phyloP scores from a whole-genome alignment of 495 filamentous ascomycete species.

The Aspergillus carlsbadensis region DNA sequence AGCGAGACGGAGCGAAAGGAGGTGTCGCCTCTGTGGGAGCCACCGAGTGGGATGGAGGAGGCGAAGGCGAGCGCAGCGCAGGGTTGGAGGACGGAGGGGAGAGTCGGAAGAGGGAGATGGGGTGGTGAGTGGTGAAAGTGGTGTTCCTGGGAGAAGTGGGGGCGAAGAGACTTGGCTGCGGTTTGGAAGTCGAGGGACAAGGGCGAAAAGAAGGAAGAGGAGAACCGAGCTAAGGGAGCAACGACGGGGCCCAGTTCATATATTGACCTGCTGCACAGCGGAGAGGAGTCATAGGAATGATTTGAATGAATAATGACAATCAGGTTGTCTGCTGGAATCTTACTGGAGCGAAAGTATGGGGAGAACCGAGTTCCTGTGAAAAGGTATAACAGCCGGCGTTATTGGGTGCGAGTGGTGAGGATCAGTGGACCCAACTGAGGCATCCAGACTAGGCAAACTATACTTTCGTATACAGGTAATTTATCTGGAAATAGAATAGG shows the following conservation, averaged over 20 bases:
- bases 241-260: too few species aligned
- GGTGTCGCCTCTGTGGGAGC: background rate
- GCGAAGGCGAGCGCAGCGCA: background rate
- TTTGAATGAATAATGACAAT: slow-evolving; percentile 16
- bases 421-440: slow-evolving; percentile 19
- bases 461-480: slow-evolving; percentile 3
- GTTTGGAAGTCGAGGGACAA: slow-evolving; percentile 7
- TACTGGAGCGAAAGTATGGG: background rate
- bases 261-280: background rate
- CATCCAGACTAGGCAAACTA: slow-evolving; percentile 24
- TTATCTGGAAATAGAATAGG: too few species aligned
- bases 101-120: background rate
- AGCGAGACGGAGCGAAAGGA: background rate
- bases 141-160: slow-evolving; percentile 16
- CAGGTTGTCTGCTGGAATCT: background rate
- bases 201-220: slow-evolving; percentile 1
- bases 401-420: slow-evolving; percentile 12
- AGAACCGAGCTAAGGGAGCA: background rate
- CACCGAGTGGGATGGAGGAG: background rate
- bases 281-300: slow-evolving; percentile 9
- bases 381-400: background rate
- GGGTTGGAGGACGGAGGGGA: background rate
- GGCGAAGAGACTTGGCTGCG: slow-evolving; percentile 16
- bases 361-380: background rate
- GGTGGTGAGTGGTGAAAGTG: background rate